Percentiles rank a stretch among this genome's conserved stretches.
Evolutionary conservation across 202 grass and related monocot genomes (phyloP).

Genomic region (Brachypodium distachyon): DNA sequence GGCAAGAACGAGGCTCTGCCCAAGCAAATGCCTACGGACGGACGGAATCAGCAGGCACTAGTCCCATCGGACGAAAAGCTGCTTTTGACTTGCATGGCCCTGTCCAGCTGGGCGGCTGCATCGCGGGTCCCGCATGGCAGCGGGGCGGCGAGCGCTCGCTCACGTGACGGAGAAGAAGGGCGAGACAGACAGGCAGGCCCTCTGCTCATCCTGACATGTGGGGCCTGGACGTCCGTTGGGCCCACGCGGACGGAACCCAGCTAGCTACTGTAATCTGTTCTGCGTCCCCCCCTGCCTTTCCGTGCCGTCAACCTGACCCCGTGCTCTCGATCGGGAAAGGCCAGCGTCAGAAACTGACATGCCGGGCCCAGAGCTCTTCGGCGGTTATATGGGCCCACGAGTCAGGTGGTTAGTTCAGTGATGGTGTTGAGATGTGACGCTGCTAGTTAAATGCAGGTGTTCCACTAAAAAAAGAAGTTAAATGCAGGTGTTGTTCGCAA

Average conservation of each 20-base stretch:
- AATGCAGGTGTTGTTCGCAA: too few species aligned
- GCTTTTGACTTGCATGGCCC: neutral
- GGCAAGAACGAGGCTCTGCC: neutral
- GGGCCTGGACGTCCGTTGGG: accelerated
- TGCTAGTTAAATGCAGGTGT: neutral
- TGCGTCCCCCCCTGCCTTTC: neutral
- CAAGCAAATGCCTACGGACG: too few species aligned
- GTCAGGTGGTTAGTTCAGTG: neutral
- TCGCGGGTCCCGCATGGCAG: neutral
- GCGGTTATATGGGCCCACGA: neutral
- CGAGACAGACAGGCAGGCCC: too few species aligned
- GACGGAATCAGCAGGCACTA: neutral
- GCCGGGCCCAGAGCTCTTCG: neutral
- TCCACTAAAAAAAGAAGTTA: too few species aligned
- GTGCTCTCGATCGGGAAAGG: neutral
- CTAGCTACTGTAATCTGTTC: accelerated
- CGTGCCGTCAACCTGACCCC: neutral
- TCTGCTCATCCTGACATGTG: neutral
- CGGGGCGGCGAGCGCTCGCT: neutral
- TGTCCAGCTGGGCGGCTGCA: too few species aligned
- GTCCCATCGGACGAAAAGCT: neutral
- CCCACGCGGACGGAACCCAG: too few species aligned
- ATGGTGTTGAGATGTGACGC: neutral
- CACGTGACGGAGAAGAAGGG: slow-evolving; percentile 16
- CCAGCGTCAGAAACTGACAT: neutral